Evolutionary conservation across 2,329 filamentous ascomycete species (phyloP).

Genomic region (Aureobasidium namibiae): DNA sequence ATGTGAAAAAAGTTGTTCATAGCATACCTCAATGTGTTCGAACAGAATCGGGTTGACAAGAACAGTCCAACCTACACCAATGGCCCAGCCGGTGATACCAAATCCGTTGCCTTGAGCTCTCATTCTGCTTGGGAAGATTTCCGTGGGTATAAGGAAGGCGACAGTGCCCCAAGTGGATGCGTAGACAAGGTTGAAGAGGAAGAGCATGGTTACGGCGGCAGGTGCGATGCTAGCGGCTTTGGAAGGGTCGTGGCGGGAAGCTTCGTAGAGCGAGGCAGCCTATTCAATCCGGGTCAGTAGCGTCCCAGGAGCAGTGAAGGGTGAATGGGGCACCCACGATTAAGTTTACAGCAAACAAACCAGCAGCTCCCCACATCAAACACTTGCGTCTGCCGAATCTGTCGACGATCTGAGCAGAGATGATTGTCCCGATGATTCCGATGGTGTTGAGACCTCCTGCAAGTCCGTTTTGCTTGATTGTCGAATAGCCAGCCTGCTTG

Average conservation of each 20-base stretch:
- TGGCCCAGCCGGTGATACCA: conserved; percentile 51
- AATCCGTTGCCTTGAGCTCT: conserved; percentile 53
- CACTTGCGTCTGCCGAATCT: conserved; percentile 38
- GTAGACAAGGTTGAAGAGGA: conserved; percentile 45
- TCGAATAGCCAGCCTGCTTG: conserved; percentile 27
- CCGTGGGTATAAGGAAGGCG: conserved; percentile 44
- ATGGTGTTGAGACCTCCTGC: conserved; percentile 45
- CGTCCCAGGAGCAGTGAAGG: not conserved
- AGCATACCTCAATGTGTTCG: conserved; percentile 27
- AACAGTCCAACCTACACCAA: conserved; percentile 48
- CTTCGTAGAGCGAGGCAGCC: conserved; percentile 37
- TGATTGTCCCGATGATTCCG: conserved; percentile 44
- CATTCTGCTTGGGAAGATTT: conserved; percentile 50
- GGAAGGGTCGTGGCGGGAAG: conserved; percentile 28
- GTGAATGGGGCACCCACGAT: conserved; percentile 20
- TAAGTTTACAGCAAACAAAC: conserved; percentile 35
- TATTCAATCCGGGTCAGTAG: not conserved
- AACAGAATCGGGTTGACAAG: conserved; percentile 49
- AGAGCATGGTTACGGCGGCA: conserved; percentile 41
- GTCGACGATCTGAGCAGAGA: conserved; percentile 45
- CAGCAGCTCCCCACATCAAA: conserved; percentile 32
- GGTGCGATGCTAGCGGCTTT: conserved; percentile 34
- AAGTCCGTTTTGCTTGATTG: conserved; percentile 39
- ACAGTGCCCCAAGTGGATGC: conserved; percentile 44
- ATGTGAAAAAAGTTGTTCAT: not conserved